Evolutionary conservation across 108 stramenopile genomes (phyloP).

Genomic region (Skeletonema marinoi): DNA sequence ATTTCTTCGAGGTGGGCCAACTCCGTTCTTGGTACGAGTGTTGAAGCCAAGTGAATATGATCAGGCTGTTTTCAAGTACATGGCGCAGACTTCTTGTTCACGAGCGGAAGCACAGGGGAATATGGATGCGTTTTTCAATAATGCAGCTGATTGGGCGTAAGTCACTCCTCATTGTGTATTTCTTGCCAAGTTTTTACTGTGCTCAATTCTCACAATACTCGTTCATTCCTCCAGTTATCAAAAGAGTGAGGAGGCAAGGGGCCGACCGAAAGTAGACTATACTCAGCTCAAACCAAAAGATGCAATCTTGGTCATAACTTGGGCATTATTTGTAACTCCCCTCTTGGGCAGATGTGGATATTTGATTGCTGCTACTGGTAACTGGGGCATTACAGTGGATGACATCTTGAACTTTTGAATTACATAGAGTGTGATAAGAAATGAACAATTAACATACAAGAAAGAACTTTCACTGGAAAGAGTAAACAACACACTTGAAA

Average conservation of each 20-base stretch:
- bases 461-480: no score
- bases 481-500: background rate
- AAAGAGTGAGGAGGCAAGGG: conserved; percentile 43
- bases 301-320: conserved; percentile 25
- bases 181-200: no score
- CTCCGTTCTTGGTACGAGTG: conserved; percentile 43
- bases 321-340: conserved; percentile 38
- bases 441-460: no score
- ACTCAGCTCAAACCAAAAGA: conserved; percentile 31
- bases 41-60: conserved; percentile 50
- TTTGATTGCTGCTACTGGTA: conserved; percentile 22
- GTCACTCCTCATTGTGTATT: no score
- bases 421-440: no score
- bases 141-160: conserved; percentile 67
- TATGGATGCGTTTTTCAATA: conserved; percentile 60
- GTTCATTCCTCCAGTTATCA: background rate
- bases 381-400: conserved; percentile 21
- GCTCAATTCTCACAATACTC: no score
- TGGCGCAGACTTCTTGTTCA: conserved; percentile 30
- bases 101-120: conserved; percentile 58
- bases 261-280: conserved; percentile 46
- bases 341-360: conserved; percentile 30
- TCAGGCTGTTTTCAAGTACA: conserved; percentile 58
- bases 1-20: conserved; percentile 49
- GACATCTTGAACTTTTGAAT: background rate